Evolutionary conservation across 805 yeast genomes (phyloP).

Genomic region (Barnettozyma botsteinii): DNA sequence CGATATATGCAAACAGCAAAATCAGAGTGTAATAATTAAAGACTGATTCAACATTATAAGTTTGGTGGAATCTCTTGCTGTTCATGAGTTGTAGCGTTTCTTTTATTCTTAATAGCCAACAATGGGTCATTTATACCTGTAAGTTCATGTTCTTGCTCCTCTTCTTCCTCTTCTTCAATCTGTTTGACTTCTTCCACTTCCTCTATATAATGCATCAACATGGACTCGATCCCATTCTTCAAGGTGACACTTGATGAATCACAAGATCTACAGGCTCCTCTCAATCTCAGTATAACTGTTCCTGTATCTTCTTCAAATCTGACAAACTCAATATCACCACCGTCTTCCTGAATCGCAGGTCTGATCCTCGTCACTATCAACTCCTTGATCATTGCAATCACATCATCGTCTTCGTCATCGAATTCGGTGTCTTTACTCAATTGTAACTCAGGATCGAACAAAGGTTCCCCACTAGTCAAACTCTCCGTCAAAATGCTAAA

Average conservation of each 20-base stretch:
- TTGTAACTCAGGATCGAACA: constrained; percentile 33
- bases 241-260: constrained; percentile 61
- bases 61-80: constrained; percentile 17
- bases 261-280: constrained; percentile 73
- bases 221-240: constrained; percentile 63
- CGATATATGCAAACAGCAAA: neutral
- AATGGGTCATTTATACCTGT: constrained; percentile 13
- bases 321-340: constrained; percentile 68
- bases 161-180: constrained; percentile 36
- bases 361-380: constrained; percentile 62
- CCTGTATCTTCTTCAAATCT: constrained; percentile 55
- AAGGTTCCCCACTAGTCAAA: constrained; percentile 41
- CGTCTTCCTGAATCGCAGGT: constrained; percentile 73
- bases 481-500: constrained; percentile 33
- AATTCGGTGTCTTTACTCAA: constrained; percentile 35
- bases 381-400: constrained; percentile 62
- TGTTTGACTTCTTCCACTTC: constrained; percentile 57
- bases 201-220: constrained; percentile 65
- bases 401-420: constrained; percentile 60
- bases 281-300: constrained; percentile 49
- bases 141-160: neutral
- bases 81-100: neutral
- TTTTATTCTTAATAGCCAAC: constrained; percentile 13
- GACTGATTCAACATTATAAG: constrained; percentile 1
- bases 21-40: neutral